phyloP scores from a whole-genome alignment of 176 grass and related monocot genomes.

The Cymbopogon citratus region DNA sequence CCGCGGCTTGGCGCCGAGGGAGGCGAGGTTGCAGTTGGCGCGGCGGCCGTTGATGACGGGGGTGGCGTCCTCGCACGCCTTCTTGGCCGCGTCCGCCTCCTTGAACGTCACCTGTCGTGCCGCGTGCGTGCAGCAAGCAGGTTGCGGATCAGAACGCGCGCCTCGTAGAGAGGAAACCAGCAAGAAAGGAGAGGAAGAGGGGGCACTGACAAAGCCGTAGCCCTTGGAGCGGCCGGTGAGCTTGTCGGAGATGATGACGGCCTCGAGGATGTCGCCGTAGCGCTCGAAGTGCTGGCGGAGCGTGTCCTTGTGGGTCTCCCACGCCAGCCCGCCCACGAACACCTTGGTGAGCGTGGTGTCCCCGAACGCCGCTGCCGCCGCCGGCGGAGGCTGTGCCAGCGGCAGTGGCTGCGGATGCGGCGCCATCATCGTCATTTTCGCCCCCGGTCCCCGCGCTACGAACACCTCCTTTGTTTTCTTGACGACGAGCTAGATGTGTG shows the following conservation, averaged over 20 bases:
- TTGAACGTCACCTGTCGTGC: conserved; percentile 79
- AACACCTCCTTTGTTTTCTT: neutral
- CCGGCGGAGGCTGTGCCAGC: neutral
- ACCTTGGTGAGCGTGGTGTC: conserved; percentile 97
- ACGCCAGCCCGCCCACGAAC: conserved; percentile 94
- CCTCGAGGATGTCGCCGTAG: too few relatives aligned
- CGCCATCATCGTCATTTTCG: conserved; percentile 32
- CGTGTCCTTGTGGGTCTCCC: conserved; percentile 96
- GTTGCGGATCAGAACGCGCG: neutral
- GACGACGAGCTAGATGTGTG: neutral
- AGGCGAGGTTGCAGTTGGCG: conserved; percentile 97
- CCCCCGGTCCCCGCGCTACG: neutral
- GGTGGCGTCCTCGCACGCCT: conserved; percentile 88
- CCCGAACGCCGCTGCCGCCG: conserved; percentile 42
- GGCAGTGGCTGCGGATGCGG: neutral
- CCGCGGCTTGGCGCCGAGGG: conserved; percentile 87
- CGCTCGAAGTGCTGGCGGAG: conserved; percentile 57
- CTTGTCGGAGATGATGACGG: too few relatives aligned
- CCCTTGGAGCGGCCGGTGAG: conserved; percentile 49
- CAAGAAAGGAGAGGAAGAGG: neutral
- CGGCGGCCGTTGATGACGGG: conserved; percentile 93
- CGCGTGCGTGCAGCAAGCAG: too few relatives aligned
- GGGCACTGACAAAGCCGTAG: conserved; percentile 70
- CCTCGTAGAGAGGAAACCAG: neutral
- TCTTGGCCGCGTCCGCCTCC: conserved; percentile 89